Conservation (phyloP, 2,329 filamentous ascomycete genomes). For the Diplodia seriata region DNA sequence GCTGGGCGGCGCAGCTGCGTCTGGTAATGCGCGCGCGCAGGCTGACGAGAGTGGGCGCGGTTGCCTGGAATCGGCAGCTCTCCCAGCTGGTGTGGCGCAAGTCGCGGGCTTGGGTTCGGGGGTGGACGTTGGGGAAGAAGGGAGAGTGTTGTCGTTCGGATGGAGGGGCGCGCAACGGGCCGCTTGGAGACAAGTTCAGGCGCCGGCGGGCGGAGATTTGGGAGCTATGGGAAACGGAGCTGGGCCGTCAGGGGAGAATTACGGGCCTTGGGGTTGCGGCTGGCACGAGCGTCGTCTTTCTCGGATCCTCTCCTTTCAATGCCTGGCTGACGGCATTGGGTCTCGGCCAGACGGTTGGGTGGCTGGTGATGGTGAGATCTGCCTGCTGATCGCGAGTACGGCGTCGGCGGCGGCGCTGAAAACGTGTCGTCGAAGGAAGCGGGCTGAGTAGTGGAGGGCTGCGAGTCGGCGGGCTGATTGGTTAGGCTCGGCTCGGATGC, state of each 20-base stretch:
- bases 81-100: neutral
- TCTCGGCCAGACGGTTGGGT: constrained; percentile 14
- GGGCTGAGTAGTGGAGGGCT: constrained; percentile 25
- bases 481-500: constrained; percentile 29
- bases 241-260: constrained; percentile 32
- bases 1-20: neutral
- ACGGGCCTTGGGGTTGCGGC: constrained; percentile 20
- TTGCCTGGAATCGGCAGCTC: constrained; percentile 8
- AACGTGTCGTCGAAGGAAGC: constrained; percentile 30
- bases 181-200: constrained; percentile 8
- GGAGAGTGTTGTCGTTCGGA: constrained; percentile 10
- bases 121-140: neutral
- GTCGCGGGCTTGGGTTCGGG: constrained; percentile 1
- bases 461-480: constrained; percentile 22
- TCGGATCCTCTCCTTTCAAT: constrained; percentile 23
- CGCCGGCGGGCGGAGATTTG: constrained; percentile 24
- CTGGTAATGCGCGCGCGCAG: neutral
- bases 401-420: constrained; percentile 28
- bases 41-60: neutral
- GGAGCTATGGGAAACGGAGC: constrained; percentile 19
- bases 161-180: constrained; percentile 19
- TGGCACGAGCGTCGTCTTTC: constrained; percentile 29
- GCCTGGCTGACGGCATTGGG: neutral
- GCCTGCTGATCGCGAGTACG: constrained; percentile 3
- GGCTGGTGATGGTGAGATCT: constrained; percentile 8